These are phyloP conservation scores for Heterobasidion annosum DNA, from an alignment of 1,284 basidiomycete genomes.

Conservation along the genomic window DNA sequence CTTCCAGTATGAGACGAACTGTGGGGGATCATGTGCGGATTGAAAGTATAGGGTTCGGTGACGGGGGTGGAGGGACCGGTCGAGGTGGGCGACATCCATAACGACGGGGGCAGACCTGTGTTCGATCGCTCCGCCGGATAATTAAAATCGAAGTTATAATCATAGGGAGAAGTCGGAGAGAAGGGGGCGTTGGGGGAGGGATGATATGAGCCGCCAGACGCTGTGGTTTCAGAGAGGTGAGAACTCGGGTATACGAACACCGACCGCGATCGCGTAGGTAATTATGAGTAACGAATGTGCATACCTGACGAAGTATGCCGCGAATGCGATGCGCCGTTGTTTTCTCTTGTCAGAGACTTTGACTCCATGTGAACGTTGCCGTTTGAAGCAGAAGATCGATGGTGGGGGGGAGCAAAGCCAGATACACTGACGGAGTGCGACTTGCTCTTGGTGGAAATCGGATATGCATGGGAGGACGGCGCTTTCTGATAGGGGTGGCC, in stretches of 20 bases:
- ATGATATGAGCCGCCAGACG: conserved; percentile 7
- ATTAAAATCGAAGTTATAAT: conserved; percentile 14
- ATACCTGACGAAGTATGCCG: conserved; percentile 9
- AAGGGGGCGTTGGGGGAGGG: conserved; percentile 10
- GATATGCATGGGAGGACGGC: not conserved
- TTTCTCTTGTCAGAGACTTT: not conserved
- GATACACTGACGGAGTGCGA: conserved; percentile 16
- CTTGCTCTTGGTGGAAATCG: conserved; percentile 17
- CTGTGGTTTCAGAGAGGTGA: conserved; percentile 1
- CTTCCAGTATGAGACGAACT: conserved; percentile 13
- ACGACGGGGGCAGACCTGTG: conserved; percentile 54
- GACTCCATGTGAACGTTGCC: not conserved
- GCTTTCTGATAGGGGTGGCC: not conserved
- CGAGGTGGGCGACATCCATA: conserved; percentile 73
- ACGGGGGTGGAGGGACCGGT: conserved; percentile 34
- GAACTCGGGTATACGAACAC: not conserved
- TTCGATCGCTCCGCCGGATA: conserved; percentile 41
- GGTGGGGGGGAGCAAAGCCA: conserved; percentile 17
- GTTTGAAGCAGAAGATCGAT: not conserved
- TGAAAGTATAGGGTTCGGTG: conserved; percentile 24
- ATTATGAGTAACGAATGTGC: not conserved
- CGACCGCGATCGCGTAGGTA: not conserved
- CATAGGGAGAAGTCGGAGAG: conserved; percentile 2
- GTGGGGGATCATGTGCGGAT: conserved; percentile 16
- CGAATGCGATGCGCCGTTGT: not conserved